Base-by-base conservation (phyloP, 2,329 filamentous ascomycete genomes). In the Claviceps paspali region DNA sequence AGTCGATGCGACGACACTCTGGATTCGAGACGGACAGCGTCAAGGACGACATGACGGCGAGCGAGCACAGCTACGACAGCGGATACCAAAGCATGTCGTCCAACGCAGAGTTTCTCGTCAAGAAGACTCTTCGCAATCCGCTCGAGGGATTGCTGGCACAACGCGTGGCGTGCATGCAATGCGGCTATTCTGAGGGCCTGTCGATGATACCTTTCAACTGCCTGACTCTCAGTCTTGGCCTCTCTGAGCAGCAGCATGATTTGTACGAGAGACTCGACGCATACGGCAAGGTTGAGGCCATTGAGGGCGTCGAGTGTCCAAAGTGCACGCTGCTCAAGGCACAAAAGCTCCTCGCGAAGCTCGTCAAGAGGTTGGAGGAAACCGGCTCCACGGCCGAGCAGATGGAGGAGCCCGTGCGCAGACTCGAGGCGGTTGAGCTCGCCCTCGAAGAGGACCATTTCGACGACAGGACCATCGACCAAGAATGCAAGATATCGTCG, bases 201-300 rank as follows among this genome's bases (percentile, higher is more conserved):
- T 86, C 82, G 1, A 74, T 96, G 61, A 92, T 85, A 15, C 85
- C 86, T 0, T 96, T 96, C 65, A 95, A 91, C 52, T 95, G 86
- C 51, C 63, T 96, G 33, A 95, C 88, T 0, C 72, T 96, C 1
- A 85, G 80, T 26, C 72, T 96, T 2, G 83, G 82, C 1, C 61
- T 68, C 5, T 67, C 69, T 33, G 68, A 66, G 44, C 53, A 59
- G 22, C 63, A 69, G 14, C 83, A 87, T 50, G 73, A 85, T 42
- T 61, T 96, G 0, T 76, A 77, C 40, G 79, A 91, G 41, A 79
- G 85, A 38, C 61, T 98, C 15, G 80, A 92, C 52, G 77, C 85
- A 17, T 94, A 88, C 53, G 91, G 84, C 21, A 73, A 76, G 10
- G 67, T 95, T 7, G 91, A 96, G 53, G 67, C 72, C 2, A 94